A percentile compares a stretch with the other conserved stretches of the same genome.
These are phyloP conservation scores for Fusarium nurragi DNA, from an alignment of 2,329 filamentous ascomycete genomes.

Conservation along the genomic window DNA sequence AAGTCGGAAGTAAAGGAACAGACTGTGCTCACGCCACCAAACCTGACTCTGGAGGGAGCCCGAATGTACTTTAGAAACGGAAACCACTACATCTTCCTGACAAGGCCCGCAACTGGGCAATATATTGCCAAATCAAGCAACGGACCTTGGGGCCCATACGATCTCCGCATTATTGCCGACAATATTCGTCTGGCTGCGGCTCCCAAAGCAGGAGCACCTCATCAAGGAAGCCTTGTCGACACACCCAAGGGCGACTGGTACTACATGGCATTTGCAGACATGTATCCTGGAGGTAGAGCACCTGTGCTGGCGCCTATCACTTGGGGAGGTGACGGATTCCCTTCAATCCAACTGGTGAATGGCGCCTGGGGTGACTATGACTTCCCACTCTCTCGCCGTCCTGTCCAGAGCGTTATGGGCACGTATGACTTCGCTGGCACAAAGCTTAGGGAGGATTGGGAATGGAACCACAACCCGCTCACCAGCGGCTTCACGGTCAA, in stretches of 20 bases:
- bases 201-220: constrained; percentile 54
- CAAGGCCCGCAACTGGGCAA: constrained; percentile 55
- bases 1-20: constrained; percentile 15
- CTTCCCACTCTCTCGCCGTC: neutral
- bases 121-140: constrained; percentile 57
- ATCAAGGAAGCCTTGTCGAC: constrained; percentile 66
- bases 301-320: constrained; percentile 64
- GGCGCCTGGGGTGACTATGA: constrained; percentile 11
- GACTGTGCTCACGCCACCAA: neutral
- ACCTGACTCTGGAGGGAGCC: constrained; percentile 56
- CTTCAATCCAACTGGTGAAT: neutral
- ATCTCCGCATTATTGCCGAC: constrained; percentile 53
- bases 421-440: constrained; percentile 2
- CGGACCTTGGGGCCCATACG: constrained; percentile 61
- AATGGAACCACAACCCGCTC: constrained; percentile 16
- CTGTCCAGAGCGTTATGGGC: neutral
- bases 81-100: constrained; percentile 63
- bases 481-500: constrained; percentile 5
- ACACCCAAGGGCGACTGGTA: constrained; percentile 64
- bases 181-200: constrained; percentile 52
- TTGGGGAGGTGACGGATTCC: constrained; percentile 11
- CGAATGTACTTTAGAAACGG: constrained; percentile 66
- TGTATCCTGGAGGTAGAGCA: constrained; percentile 65
- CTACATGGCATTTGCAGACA: constrained; percentile 65
- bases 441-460: constrained; percentile 3